Evolutionary conservation across 768 basidiomycete species (phyloP).

Genomic region (Gloeophyllum trabeum): DNA sequence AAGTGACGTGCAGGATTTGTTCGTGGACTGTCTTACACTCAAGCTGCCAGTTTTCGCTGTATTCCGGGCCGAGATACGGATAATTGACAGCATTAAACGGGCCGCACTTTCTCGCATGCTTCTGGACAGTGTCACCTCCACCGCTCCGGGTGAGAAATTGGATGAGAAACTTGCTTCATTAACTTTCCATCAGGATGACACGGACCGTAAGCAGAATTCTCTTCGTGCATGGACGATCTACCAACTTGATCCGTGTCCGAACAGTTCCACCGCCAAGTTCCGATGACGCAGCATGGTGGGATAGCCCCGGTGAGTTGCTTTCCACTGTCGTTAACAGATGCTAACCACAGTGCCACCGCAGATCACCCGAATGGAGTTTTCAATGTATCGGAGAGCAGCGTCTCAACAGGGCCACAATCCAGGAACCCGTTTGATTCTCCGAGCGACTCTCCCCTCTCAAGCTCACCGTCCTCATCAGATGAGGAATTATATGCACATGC

Average conservation of each 20-base stretch:
- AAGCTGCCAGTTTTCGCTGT: conserved; percentile 67
- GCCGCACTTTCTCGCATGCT: conserved; percentile 57
- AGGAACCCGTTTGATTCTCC: conserved; percentile 71
- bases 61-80: conserved; percentile 67
- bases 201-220: conserved; percentile 28
- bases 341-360: too few relatives aligned
- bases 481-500: conserved; percentile 77
- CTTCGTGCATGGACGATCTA: background rate
- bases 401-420: conserved; percentile 10
- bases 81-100: conserved; percentile 71
- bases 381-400: conserved; percentile 27
- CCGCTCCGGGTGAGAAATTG: conserved; percentile 53
- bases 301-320: conserved; percentile 41
- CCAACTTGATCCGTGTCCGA: conserved; percentile 4
- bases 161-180: conserved; percentile 61
- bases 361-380: conserved; percentile 51
- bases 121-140: conserved; percentile 50
- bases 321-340: too few relatives aligned
- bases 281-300: conserved; percentile 74
- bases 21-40: background rate
- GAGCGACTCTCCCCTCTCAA: conserved; percentile 51
- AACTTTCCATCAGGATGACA: conserved; percentile 30
- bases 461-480: conserved; percentile 75
- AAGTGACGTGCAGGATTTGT: conserved; percentile 6
- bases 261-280: conserved; percentile 82